Percentiles rank a stretch among this genome's conserved stretches.
phyloP scores from a whole-genome alignment of 2,329 filamentous ascomycete genomes.

The Penicillium sclerotiorum region DNA sequence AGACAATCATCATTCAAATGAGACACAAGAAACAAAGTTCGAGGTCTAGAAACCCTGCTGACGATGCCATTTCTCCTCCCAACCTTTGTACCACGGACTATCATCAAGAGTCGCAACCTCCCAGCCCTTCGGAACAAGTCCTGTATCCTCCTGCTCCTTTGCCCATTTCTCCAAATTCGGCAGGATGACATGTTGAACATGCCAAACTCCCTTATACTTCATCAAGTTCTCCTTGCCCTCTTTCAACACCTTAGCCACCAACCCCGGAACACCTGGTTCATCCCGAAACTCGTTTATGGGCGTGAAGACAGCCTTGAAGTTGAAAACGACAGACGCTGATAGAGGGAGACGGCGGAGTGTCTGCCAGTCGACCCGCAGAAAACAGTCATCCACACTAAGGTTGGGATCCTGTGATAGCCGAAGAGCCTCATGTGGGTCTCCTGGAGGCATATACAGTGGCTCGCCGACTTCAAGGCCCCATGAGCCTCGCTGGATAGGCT shows the following conservation, averaged over 20 bases:
- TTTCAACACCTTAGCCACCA: constrained; percentile 69
- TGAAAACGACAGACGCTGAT: constrained; percentile 76
- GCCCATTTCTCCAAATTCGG: constrained; percentile 66
- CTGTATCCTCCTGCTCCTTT: constrained; percentile 65
- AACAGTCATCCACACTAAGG: constrained; percentile 61
- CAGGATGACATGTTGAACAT: constrained; percentile 72
- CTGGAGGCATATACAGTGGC: constrained; percentile 74
- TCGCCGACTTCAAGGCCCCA: constrained; percentile 79
- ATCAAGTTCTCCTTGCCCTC: constrained; percentile 72
- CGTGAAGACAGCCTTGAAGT: constrained; percentile 86
- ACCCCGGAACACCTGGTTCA: constrained; percentile 71
- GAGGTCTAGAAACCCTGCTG: constrained; percentile 60
- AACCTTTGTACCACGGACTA: constrained; percentile 73
- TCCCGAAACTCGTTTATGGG: constrained; percentile 68
- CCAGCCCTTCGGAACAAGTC: constrained; percentile 65
- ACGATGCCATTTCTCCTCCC: constrained; percentile 73
- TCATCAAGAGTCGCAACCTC: constrained; percentile 70
- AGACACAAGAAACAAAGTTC: not conserved
- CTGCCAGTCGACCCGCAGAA: constrained; percentile 85
- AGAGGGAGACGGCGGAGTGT: constrained; percentile 78
- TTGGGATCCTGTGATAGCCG: constrained; percentile 61
- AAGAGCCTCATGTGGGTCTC: constrained; percentile 64
- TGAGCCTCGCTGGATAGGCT: constrained; percentile 79
- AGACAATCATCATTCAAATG: constrained; percentile 6
- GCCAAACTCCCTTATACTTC: constrained; percentile 81